Base-by-base conservation (phyloP, 805 yeast species). In the Ogataea minuta region DNA sequence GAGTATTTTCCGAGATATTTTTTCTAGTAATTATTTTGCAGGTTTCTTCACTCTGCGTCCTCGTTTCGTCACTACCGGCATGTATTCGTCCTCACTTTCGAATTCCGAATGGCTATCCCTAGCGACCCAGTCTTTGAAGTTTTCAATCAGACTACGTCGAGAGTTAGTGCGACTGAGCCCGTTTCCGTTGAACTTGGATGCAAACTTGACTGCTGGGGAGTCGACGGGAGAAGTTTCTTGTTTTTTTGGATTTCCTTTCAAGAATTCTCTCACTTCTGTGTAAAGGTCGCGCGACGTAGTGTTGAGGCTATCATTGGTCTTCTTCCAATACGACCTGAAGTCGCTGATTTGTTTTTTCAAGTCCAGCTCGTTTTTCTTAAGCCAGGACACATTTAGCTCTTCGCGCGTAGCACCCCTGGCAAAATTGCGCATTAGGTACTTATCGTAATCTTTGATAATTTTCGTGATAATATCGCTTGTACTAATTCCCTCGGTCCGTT, bases 351-450 rank as follows among this genome's bases (percentile, higher is more conserved):
- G 96, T 53, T 89, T 87, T 62, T 86, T 89, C 66, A 93, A 76
- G 48, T 93, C 99, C 52, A 93, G 72, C 67, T 93, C 99, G 63
- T 93, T 93, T 65, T 93, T 93, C 67, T 93, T 93, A 53, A 93
- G 72, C 99, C 99, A 93, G 21, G 95, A 84, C 14, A 93, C 98
- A 57, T 93, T 93, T 55, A 93, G 76, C 57, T 93, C 99, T 62
- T 93, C 88, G 57, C 99, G 76, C 2, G 97, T 85, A 9, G 96
- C 98, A 33, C 99, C 99, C 50, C 99, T 77, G 11, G 96, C 96
- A 64, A 93, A 91, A 67, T 93, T 93, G 60, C 99, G 79, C 93
- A 91, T 84, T 62, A 93, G 70, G 63, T 93, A 93, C 67, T 90
- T 88, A 69, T 93, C 99, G 66, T 93, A 93, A 66, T 93, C 98